Evolutionary conservation across 352 stramenopile species (phyloP).

Genomic region (Globisporangium irregulare): DNA sequence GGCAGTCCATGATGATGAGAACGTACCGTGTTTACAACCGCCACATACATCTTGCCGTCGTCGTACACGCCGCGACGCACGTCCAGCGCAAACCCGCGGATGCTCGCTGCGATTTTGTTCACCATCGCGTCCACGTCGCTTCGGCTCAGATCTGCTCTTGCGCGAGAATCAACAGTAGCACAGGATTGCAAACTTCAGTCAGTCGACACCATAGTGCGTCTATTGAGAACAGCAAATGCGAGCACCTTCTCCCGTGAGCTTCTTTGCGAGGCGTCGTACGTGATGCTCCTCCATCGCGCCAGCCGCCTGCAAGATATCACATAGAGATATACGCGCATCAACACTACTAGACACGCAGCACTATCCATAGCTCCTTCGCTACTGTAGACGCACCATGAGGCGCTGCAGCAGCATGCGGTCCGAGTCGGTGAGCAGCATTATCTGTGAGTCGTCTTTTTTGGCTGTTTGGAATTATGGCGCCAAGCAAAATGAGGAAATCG

Average conservation of each 20-base stretch:
- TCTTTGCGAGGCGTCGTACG: conserved; percentile 43
- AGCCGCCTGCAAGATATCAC: conserved; percentile 34
- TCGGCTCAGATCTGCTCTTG: conserved; percentile 36
- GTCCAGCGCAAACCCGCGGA: conserved; percentile 70
- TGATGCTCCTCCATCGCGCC: conserved; percentile 68
- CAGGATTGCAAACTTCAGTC: neutral
- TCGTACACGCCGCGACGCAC: conserved; percentile 76
- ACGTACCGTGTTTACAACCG: conserved; percentile 72
- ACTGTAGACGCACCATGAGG: conserved; percentile 44
- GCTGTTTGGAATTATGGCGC: neutral
- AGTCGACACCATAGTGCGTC: neutral
- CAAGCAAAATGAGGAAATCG: neutral
- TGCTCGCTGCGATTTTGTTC: conserved; percentile 48
- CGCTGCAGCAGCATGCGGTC: conserved; percentile 76
- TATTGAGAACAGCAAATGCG: conserved; percentile 1
- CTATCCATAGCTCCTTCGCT: neutral
- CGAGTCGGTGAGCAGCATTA: conserved; percentile 57
- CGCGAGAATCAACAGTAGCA: neutral
- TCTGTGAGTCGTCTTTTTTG: neutral
- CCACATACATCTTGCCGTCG: conserved; percentile 80
- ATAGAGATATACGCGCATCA: neutral
- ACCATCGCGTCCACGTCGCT: conserved; percentile 67
- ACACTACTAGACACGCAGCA: neutral
- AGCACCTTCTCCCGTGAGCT: conserved; percentile 66
- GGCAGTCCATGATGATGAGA: no score